Base-by-base conservation (phyloP, 2,329 filamentous ascomycete species). In the Pseudonectria buxi region DNA sequence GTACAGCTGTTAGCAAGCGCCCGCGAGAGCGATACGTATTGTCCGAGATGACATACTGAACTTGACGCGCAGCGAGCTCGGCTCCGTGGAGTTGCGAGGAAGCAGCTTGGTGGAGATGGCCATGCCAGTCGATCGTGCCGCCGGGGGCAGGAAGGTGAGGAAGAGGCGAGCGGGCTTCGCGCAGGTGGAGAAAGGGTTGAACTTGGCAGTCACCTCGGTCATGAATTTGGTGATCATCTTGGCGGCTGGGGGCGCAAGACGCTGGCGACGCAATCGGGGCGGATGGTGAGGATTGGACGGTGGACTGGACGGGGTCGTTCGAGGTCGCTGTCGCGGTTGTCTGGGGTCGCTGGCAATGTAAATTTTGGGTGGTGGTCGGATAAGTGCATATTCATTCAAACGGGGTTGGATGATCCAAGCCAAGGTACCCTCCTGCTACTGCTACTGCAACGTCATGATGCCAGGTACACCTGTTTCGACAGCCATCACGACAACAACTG, bases 91-190 rank as follows among this genome's bases (percentile, higher is more conserved):
- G 34, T 68, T 58, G 45, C 82, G 76, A 35, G 86, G 78, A 34
- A 96, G 69, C 45, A 95, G 68, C 41, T 77, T 83, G 10, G 87
- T 83, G 50, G 78, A 78, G 55, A 96, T 83, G 54, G 80, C 76
- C 71, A 95, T 86, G 46, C 76, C 78, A 35, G 69, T 73, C 37
- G 71, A 66, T 36, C 88, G 79, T 41, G 88, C 88, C 53, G 82
- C 79, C 28, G 88, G 77, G 9, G 90, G 87, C 24, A 98, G 78
- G 45, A 84, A 74, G 24, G 86, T 83, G 49, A 96, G 85, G 64
- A 96, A 92, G 33, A 94, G 73, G 28, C 92, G 82, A 26, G 87
- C 89, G 15, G 89, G 83, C 57, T 87, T 88, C 44, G 86, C 81
- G 58, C 75, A 72, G 15, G 74, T 65, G 18, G 80, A 83, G 75